phyloP scores from a whole-genome alignment of 805 yeast genomes.

The Candida insectalens region DNA sequence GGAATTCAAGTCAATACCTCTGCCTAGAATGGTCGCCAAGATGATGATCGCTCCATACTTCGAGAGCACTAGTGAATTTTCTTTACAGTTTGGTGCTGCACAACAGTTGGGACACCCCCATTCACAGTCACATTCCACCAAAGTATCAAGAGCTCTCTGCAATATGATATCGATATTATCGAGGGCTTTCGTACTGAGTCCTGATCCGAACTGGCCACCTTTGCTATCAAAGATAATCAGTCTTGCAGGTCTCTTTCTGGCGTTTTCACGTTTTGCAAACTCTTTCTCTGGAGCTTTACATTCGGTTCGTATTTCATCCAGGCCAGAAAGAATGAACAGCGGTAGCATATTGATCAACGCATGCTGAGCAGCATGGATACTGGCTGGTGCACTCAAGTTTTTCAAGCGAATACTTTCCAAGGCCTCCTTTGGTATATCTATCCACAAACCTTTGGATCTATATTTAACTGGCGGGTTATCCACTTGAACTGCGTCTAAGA shows the following conservation, averaged over 20 bases:
- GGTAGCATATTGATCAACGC: slow-evolving; percentile 76
- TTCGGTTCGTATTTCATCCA: slow-evolving; percentile 77
- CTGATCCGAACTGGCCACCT: slow-evolving; percentile 76
- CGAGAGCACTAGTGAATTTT: slow-evolving; percentile 71
- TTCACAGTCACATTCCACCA: slow-evolving; percentile 57
- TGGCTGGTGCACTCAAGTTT: slow-evolving; percentile 67
- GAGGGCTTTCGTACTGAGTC: slow-evolving; percentile 70
- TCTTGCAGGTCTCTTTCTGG: slow-evolving; percentile 77
- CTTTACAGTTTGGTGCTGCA: slow-evolving; percentile 75
- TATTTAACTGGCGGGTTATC: slow-evolving; percentile 72
- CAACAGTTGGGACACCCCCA: slow-evolving; percentile 79
- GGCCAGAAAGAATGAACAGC: slow-evolving; percentile 55
- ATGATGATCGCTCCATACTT: slow-evolving; percentile 77
- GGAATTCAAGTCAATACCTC: slow-evolving; percentile 34
- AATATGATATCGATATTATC: slow-evolving; percentile 65
- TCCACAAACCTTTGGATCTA: slow-evolving; percentile 80
- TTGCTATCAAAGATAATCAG: slow-evolving; percentile 74
- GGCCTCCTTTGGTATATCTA: slow-evolving; percentile 68
- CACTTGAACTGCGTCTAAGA: slow-evolving; percentile 91
- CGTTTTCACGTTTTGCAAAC: slow-evolving; percentile 65
- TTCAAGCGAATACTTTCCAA: slow-evolving; percentile 49
- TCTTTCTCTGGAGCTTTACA: slow-evolving; percentile 98
- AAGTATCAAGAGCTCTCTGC: slow-evolving; percentile 44
- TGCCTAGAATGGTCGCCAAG: slow-evolving; percentile 50
- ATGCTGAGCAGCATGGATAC: slow-evolving; percentile 96